A percentile compares a stretch with the other conserved stretches of the same genome.
Conservation (phyloP, 768 basidiomycete genomes). For the Neoboletus magnificus region DNA sequence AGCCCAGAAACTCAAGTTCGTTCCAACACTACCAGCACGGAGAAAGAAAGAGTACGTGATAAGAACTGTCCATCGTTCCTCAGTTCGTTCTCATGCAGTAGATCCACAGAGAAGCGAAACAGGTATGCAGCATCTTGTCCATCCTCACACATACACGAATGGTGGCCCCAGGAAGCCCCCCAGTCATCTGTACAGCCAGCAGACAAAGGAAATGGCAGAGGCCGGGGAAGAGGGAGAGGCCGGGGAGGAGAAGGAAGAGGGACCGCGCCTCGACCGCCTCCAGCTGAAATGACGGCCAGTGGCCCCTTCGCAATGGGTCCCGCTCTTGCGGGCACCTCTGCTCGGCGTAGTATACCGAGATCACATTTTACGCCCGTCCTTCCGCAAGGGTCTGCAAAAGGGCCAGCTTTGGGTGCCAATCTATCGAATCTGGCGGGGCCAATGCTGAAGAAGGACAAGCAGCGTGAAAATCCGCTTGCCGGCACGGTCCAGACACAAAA, state of each 20-base stretch:
- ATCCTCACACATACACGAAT: constrained; percentile 1
- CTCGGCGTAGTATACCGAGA: constrained; percentile 48
- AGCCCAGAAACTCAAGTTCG: constrained; percentile 75
- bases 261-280: constrained; percentile 42
- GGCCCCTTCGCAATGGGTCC: constrained; percentile 89
- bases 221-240: constrained; percentile 48
- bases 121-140: constrained; percentile 40
- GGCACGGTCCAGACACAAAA: constrained; percentile 30
- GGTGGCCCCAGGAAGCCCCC: constrained; percentile 44
- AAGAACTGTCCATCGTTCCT: constrained; percentile 7
- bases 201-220: constrained; percentile 43
- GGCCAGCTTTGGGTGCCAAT: constrained; percentile 43
- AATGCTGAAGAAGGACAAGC: constrained; percentile 44
- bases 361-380: constrained; percentile 54
- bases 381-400: constrained; percentile 37
- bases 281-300: constrained; percentile 76
- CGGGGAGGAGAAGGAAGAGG: constrained; percentile 54
- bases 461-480: constrained; percentile 24
- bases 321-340: constrained; percentile 56
- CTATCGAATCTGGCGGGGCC: constrained; percentile 51
- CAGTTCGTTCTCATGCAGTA: constrained; percentile 11
- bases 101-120: constrained; percentile 55
- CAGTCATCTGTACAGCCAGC: constrained; percentile 33
- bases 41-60: constrained; percentile 75
- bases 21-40: constrained; percentile 70